Evolutionary conservation across 2,329 filamentous ascomycete species (phyloP), one percentile per base, ranked within the genome.

Genomic region (Alternaria atra): DNA sequence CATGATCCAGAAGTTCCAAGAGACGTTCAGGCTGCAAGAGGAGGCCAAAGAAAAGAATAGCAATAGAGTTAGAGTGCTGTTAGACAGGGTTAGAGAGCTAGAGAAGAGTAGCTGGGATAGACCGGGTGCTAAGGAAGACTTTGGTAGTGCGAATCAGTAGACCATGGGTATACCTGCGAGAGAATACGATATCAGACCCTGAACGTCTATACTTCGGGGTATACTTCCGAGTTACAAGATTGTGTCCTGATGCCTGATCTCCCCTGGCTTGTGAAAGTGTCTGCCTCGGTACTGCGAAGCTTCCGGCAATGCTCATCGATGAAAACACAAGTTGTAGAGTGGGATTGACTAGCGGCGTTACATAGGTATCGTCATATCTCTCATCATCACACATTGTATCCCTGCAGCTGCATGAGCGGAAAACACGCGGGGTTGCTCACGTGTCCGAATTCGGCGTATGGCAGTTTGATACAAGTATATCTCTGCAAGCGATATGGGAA

Each of bases 101-200:
- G 94, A 97, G 81, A 83, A 82, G 70, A 83, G 84, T 59, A 93
- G 90, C 32, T 97, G 93, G 92, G 86, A 94, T 77, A 82, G 88
- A 58, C 77, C 81, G 35, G 90, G 86, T 75, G 91, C 91, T 2
- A 86, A 90, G 29, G 92, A 95, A 75, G 90, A 93, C 75, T 74
- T 89, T 37, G 79, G 79, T 35, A 74, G 70, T 60, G 72, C 68
- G 61, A 61, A 61, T 52, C 52, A 55, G 25, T 60, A 61, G n/a
- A 23, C 42, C 27, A 39, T 39, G 50, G 50, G 9, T 27, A 40
- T 52, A 52, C 25, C 17, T 35, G 46, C 30, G 15, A 50, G 32
- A 50, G 10, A 37, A 37, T 13, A 25, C 13, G 10, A 25, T 17
- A 48, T 50, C 2, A 50, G 46, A 25, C 30, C 20, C 20, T 50